These are phyloP conservation scores for Leishmania arabica DNA, from an alignment of 208 protist genomes.

Conservation along the genomic window DNA sequence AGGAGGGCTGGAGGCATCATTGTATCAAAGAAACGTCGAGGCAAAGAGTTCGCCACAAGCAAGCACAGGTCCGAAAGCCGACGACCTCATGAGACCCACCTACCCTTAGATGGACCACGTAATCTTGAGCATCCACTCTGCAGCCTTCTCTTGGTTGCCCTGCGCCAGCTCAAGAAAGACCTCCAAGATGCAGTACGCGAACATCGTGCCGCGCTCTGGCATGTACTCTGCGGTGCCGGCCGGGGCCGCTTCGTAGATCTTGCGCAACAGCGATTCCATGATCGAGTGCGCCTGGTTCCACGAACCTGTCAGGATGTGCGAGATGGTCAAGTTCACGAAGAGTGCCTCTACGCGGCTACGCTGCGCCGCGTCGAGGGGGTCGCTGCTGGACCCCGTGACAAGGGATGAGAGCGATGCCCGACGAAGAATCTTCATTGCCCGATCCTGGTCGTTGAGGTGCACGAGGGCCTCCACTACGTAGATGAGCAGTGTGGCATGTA, in stretches of 20 bases:
- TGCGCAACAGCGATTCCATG: constrained; percentile 80
- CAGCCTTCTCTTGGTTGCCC: constrained; percentile 81
- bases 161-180: constrained; percentile 88
- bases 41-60: not conserved
- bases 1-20: not conserved
- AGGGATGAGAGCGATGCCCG: constrained; percentile 70
- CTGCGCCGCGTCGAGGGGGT: constrained; percentile 65
- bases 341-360: constrained; percentile 83
- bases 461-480: constrained; percentile 86
- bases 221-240: constrained; percentile 49
- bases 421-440: constrained; percentile 73
- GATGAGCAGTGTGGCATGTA: constrained; percentile 78
- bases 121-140: constrained; percentile 69
- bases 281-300: constrained; percentile 85
- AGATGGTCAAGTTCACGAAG: constrained; percentile 82
- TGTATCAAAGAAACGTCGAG: not conserved
- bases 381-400: constrained; percentile 36
- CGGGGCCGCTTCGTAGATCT: constrained; percentile 66
- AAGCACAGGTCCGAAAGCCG: not conserved
- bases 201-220: constrained; percentile 64
- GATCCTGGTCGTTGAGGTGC: constrained; percentile 80
- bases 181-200: constrained; percentile 76
- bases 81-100: not conserved
- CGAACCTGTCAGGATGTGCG: constrained; percentile 79
- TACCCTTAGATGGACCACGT: constrained; percentile 53